A percentile compares a stretch with the other conserved stretches of the same genome.
Conservation (phyloP, 1,139 yeast species). For the Protomyces inouyei region DNA sequence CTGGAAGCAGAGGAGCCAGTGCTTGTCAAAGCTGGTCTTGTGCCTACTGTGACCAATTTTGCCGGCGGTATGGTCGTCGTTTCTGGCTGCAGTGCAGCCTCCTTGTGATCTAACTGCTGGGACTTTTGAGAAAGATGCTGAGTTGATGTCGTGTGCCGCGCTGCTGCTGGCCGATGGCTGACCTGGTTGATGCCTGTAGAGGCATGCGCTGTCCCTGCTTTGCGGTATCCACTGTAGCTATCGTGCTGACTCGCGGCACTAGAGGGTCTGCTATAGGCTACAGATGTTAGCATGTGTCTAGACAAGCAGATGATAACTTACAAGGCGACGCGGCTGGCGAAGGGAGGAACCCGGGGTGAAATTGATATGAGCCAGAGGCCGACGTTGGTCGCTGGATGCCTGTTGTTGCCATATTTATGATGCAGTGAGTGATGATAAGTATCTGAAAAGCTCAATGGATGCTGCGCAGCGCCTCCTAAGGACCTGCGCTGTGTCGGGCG, state of each 20-base stretch:
- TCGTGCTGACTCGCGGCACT: constrained; percentile 19
- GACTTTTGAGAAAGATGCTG: background rate
- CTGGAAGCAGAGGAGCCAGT: background rate
- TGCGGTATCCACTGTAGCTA: background rate
- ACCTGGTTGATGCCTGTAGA: background rate
- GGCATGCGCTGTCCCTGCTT: background rate
- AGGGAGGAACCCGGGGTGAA: constrained; percentile 3
- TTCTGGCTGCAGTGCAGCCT: no score
- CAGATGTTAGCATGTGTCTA: background rate
- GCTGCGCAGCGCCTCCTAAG: no score
- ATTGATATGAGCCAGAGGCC: constrained; percentile 11
- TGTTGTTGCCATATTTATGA: constrained; percentile 16
- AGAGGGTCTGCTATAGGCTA: constrained; percentile 17
- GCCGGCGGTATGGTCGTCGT: no score
- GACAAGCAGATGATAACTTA: background rate
- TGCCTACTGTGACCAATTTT: no score
- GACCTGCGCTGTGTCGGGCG: no score
- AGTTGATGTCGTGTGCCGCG: constrained; percentile 13
- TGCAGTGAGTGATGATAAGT: background rate
- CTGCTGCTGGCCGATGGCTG: constrained; percentile 5
- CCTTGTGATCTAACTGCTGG: no score
- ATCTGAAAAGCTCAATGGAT: no score
- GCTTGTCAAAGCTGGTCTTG: no score
- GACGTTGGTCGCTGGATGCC: constrained; percentile 17
- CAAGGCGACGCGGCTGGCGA: constrained; percentile 14